phyloP scores from a whole-genome alignment of 352 stramenopile species.

The Phytopythium helicoides region DNA sequence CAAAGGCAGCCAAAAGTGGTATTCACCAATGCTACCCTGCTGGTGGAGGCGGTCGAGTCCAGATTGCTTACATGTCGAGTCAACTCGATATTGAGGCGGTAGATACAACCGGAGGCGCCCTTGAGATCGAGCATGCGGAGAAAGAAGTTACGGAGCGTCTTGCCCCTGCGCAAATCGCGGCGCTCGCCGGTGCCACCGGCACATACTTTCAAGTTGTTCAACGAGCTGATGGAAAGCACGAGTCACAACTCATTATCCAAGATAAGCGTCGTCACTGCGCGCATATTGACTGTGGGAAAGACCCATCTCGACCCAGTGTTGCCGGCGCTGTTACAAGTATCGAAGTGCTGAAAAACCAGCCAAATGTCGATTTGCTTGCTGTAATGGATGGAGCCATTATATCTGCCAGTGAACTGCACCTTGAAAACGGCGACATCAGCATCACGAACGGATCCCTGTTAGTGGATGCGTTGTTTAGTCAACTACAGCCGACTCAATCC shows the following conservation, averaged over 20 bases:
- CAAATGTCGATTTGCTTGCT: constrained; percentile 34
- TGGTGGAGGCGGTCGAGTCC: constrained; percentile 60
- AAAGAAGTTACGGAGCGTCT: constrained; percentile 29
- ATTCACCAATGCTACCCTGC: constrained; percentile 49
- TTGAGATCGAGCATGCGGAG: constrained; percentile 18
- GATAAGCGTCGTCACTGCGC: constrained; percentile 3
- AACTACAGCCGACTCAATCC: neutral
- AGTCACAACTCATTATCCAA: constrained; percentile 42
- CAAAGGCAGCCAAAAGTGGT: constrained; percentile 17
- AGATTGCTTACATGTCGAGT: constrained; percentile 68
- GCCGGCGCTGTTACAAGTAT: constrained; percentile 51
- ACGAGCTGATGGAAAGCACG: constrained; percentile 41
- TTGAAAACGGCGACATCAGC: constrained; percentile 34
- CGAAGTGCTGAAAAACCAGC: constrained; percentile 18
- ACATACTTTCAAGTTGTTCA: constrained; percentile 65
- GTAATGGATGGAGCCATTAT: constrained; percentile 51
- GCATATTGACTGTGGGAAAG: constrained; percentile 6
- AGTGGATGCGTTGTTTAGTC: constrained; percentile 30
- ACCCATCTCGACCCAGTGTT: constrained; percentile 11
- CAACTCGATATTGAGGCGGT: constrained; percentile 52
- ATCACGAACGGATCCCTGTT: constrained; percentile 52
- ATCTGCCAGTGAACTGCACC: constrained; percentile 25
- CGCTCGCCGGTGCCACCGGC: constrained; percentile 44
- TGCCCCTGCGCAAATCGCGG: constrained; percentile 33
- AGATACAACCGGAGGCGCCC: constrained; percentile 46